These are phyloP conservation scores for Oryza coarctata DNA, from an alignment of 176 grass and related monocot genomes.

Conservation along the genomic window DNA sequence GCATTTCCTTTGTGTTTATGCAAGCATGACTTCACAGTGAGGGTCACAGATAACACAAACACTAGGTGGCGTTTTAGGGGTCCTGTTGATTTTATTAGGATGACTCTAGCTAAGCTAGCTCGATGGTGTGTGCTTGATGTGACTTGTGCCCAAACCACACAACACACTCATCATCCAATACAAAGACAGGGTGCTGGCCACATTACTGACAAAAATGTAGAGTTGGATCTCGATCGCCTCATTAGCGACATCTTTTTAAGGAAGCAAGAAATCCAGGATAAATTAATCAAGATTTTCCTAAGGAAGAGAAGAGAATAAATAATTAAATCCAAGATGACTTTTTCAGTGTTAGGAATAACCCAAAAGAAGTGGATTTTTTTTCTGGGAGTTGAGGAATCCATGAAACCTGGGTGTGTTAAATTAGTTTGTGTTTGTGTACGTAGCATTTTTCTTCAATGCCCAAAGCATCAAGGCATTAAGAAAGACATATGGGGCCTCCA, in stretches of 20 bases:
- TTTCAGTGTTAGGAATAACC: conserved; percentile 20
- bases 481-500: conserved; percentile 66
- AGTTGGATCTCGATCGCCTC: conserved; percentile 34
- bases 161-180: conserved; percentile 45
- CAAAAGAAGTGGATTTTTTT: conserved; percentile 19
- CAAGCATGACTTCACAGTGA: conserved; percentile 39
- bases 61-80: conserved; percentile 7
- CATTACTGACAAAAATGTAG: conserved; percentile 54
- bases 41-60: not conserved
- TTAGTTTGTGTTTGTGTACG: conserved; percentile 30
- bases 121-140: conserved; percentile 33
- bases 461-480: conserved; percentile 47
- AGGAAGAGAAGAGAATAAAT: not conserved
- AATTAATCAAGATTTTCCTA: conserved; percentile 36
- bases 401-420: conserved; percentile 19
- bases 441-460: conserved; percentile 23
- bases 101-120: conserved; percentile 9
- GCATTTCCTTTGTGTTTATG: conserved; percentile 40
- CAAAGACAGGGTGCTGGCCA: conserved; percentile 50
- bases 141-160: conserved; percentile 41
- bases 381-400: conserved; percentile 11
- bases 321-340: not conserved
- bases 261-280: conserved; percentile 47
- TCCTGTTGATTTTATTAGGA: conserved; percentile 39
- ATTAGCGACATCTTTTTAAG: conserved; percentile 44